These are phyloP conservation scores for Scolecobasidium constrictum DNA, from an alignment of 2,329 filamentous ascomycete genomes.

Conservation along the genomic window DNA sequence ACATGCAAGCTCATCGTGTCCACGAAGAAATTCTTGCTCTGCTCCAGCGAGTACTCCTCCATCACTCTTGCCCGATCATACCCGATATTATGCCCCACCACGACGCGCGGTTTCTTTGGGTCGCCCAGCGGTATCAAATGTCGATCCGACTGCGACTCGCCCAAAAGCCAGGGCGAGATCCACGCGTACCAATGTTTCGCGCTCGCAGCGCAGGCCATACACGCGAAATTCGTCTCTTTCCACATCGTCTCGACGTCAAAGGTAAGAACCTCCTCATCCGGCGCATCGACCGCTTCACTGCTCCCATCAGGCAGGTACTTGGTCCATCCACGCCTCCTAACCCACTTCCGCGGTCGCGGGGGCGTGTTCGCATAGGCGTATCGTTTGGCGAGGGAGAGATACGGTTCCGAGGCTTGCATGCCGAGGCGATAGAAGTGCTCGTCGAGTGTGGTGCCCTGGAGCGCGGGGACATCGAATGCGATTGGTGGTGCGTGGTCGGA, in stretches of 20 bases:
- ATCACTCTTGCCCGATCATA: constrained; percentile 81
- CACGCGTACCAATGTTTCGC: constrained; percentile 92
- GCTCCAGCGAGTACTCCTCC: constrained; percentile 79
- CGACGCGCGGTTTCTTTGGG: constrained; percentile 57
- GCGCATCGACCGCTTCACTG: constrained; percentile 61
- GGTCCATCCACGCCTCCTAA: constrained; percentile 77
- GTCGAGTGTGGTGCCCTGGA: constrained; percentile 74
- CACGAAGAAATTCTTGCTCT: constrained; percentile 76
- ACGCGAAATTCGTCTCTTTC: constrained; percentile 82
- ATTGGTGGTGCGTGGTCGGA: constrained; percentile 64
- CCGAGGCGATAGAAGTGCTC: constrained; percentile 91
- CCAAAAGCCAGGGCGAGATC: constrained; percentile 90
- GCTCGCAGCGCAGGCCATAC: constrained; percentile 92
- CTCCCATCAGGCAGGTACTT: constrained; percentile 72
- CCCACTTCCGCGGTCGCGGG: constrained; percentile 60
- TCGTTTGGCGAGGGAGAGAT: constrained; percentile 60
- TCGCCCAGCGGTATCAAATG: constrained; percentile 86
- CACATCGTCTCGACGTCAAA: constrained; percentile 98
- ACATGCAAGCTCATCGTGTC: constrained; percentile 98
- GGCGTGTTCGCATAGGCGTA: constrained; percentile 55
- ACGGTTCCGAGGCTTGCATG: constrained; percentile 77
- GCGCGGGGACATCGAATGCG: constrained; percentile 69
- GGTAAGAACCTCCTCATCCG: constrained; percentile 70
- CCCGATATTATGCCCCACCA: constrained; percentile 92
- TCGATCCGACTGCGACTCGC: constrained; percentile 62